Evolutionary conservation across 352 stramenopile species (phyloP).

Genomic region (Pelagophyceae sp.): DNA sequence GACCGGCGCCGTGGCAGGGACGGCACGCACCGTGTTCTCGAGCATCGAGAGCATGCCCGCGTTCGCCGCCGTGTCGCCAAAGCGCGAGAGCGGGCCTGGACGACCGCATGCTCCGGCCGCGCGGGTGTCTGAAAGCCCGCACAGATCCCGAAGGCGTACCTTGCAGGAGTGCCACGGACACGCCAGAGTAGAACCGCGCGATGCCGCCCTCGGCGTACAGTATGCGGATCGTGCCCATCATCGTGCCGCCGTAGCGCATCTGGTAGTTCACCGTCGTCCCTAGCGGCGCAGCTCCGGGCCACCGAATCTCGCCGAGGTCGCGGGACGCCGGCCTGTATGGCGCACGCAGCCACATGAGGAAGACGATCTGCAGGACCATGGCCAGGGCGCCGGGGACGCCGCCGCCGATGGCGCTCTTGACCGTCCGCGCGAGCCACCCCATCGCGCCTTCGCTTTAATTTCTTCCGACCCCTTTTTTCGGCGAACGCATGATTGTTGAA

Average conservation of each 20-base stretch:
- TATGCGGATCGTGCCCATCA: conserved; percentile 45
- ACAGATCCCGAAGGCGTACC: no score
- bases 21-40: no score
- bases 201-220: conserved; percentile 74
- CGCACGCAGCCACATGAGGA: conserved; percentile 77
- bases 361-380: conserved; percentile 73
- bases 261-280: conserved; percentile 48
- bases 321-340: conserved; percentile 59
- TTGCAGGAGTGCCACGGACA: conserved; percentile 66
- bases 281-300: conserved; percentile 3
- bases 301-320: conserved; percentile 27
- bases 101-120: no score
- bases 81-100: conserved; percentile 65
- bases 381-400: conserved; percentile 61
- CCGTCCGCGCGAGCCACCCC: neutral
- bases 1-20: conserved; percentile 43
- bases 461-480: neutral
- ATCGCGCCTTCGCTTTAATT: neutral
- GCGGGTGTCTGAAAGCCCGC: no score
- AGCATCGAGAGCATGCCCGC: conserved; percentile 66
- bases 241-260: conserved; percentile 55
- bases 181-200: conserved; percentile 69
- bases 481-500: no score
- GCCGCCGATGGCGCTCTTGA: conserved; percentile 42
- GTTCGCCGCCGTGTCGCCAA: conserved; percentile 79